Evolutionary conservation across 176 grass and related monocot genomes (phyloP).

Genomic region (Melocanna baccifera): DNA sequence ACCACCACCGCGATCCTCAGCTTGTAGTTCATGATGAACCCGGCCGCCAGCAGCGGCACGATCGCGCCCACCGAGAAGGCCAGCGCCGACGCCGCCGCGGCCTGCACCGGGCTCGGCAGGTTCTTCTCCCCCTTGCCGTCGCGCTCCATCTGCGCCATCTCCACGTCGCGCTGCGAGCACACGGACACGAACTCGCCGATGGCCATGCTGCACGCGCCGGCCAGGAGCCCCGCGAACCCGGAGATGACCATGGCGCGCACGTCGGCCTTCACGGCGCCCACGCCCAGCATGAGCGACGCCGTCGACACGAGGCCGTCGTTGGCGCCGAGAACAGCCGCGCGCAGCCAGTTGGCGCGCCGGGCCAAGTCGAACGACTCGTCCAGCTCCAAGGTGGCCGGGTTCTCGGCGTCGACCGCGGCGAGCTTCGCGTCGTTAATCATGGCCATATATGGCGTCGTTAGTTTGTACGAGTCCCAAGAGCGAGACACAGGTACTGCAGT

Average conservation of each 20-base stretch:
- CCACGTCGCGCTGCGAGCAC: constrained; percentile 69
- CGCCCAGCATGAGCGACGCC: constrained; percentile 71
- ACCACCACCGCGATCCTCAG: constrained; percentile 44
- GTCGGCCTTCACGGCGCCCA: constrained; percentile 60
- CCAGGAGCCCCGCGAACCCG: constrained; percentile 67
- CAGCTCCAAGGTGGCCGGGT: background rate
- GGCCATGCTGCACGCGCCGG: constrained; percentile 75
- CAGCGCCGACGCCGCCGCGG: constrained; percentile 50
- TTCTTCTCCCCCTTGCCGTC: constrained; percentile 14
- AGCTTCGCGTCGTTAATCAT: constrained; percentile 32
- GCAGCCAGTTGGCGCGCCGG: constrained; percentile 59
- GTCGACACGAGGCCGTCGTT: constrained; percentile 80
- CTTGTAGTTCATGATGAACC: constrained; percentile 49
- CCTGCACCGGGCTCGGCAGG: constrained; percentile 52
- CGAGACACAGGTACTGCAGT: background rate
- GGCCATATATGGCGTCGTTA: background rate
- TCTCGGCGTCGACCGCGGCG: constrained; percentile 27
- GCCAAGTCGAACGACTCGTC: constrained; percentile 16
- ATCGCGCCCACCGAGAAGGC: constrained; percentile 52
- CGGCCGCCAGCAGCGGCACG: constrained; percentile 57
- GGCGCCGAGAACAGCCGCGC: constrained; percentile 65
- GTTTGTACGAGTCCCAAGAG: background rate
- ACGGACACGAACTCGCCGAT: constrained; percentile 86
- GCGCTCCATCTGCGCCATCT: constrained; percentile 49
- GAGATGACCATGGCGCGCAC: constrained; percentile 56